Percentiles rank a stretch among this genome's conserved stretches.
Evolutionary conservation across 805 yeast genomes (phyloP).

Genomic region (Grigorovia humatica): DNA sequence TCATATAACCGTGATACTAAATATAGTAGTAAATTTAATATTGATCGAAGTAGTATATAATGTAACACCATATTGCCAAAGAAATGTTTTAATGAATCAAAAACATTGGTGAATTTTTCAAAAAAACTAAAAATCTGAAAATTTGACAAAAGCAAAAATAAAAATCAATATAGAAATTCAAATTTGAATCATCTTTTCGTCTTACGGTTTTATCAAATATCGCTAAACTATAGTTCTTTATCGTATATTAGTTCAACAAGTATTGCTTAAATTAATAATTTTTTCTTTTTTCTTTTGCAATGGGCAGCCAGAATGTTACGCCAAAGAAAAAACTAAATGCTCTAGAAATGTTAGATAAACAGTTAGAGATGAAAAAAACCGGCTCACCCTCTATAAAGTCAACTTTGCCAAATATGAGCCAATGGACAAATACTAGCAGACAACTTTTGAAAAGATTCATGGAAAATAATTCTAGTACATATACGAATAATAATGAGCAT

Average conservation of each 20-base stretch:
- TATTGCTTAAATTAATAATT: too few relatives aligned
- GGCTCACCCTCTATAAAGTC: neutral
- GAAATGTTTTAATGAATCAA: too few relatives aligned
- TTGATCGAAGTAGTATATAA: neutral
- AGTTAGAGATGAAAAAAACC: conserved; percentile 10
- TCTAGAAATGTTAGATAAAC: conserved; percentile 20
- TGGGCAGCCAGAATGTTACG: neutral
- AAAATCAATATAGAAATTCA: too few relatives aligned
- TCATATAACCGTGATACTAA: neutral
- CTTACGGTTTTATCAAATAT: too few relatives aligned
- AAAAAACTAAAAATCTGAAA: too few relatives aligned
- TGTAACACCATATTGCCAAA: neutral
- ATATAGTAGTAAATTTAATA: neutral
- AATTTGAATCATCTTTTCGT: too few relatives aligned
- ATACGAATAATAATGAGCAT: neutral
- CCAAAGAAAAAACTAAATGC: conserved; percentile 10
- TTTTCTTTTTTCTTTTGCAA: neutral
- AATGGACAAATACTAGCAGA: neutral
- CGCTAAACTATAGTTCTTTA: too few relatives aligned
- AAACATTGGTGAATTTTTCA: too few relatives aligned
- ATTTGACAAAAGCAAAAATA: too few relatives aligned
- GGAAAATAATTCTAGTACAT: neutral
- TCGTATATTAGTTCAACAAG: too few relatives aligned
- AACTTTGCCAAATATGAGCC: neutral
- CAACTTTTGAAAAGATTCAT: neutral